Evolutionary conservation across 2,329 filamentous ascomycete genomes (phyloP).

Genomic region (Penicillium frequentans): DNA sequence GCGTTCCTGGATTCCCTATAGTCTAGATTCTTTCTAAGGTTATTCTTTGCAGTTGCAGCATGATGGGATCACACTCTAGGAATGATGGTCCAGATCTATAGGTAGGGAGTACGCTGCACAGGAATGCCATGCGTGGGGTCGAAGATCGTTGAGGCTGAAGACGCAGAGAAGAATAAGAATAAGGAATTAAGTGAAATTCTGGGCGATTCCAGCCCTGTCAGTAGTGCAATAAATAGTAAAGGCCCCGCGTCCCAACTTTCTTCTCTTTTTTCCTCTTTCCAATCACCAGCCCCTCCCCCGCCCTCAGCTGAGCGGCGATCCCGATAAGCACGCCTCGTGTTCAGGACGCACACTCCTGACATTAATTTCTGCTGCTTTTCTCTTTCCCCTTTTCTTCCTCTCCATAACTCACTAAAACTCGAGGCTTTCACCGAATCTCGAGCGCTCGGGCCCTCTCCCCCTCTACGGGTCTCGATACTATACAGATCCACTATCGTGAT

Average conservation of each 20-base stretch:
- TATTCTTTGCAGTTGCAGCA: neutral
- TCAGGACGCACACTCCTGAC: slow-evolving; percentile 1
- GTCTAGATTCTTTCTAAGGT: neutral
- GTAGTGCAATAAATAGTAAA: neutral
- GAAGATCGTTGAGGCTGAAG: neutral
- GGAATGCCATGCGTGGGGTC: neutral
- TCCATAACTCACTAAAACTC: neutral
- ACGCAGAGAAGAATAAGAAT: neutral
- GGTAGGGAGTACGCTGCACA: neutral
- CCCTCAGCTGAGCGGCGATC: slow-evolving; percentile 4
- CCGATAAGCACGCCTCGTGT: slow-evolving; percentile 2
- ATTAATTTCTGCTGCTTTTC: neutral
- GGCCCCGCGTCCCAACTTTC: neutral
- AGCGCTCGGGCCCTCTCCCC: neutral
- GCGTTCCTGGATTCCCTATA: neutral
- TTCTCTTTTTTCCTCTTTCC: neutral
- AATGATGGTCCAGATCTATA: neutral
- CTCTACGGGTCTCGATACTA: neutral
- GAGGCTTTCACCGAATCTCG: neutral
- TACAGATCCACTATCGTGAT: neutral
- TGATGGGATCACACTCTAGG: neutral
- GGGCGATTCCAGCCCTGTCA: neutral
- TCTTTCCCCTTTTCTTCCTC: neutral
- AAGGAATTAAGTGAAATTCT: neutral
- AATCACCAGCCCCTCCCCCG: slow-evolving; percentile 3